Evolutionary conservation across 1,284 basidiomycete genomes (phyloP).

Genomic region (Microbotryum saponariae): DNA sequence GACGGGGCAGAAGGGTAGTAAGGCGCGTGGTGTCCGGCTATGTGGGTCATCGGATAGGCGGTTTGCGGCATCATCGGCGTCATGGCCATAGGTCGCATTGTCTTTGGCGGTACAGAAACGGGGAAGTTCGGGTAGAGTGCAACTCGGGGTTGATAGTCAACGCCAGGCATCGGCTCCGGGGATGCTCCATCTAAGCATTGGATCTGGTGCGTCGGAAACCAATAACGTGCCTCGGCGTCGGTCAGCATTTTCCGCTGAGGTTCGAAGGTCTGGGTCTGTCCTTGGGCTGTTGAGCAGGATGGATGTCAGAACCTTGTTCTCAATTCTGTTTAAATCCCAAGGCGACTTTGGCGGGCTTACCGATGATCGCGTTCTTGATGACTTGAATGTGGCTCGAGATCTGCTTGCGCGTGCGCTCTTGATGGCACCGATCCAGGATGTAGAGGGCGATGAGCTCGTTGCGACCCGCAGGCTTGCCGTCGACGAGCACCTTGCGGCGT

Average conservation of each 20-base stretch:
- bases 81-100: constrained; percentile 1
- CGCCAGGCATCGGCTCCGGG: not conserved
- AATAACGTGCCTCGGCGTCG: not conserved
- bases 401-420: constrained; percentile 41
- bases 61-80: not conserved
- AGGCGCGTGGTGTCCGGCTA: not conserved
- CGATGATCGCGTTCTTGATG: constrained; percentile 41
- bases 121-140: constrained; percentile 27
- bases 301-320: not conserved
- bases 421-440: constrained; percentile 45
- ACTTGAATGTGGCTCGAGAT: constrained; percentile 44
- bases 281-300: not conserved
- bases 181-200: not conserved
- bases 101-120: constrained; percentile 31
- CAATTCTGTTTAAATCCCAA: not conserved
- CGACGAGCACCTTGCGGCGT: constrained; percentile 46
- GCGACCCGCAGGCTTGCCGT: constrained; percentile 47
- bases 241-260: not conserved
- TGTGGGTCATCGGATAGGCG: not conserved
- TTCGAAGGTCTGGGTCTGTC: not conserved
- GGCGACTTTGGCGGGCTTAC: constrained; percentile 28
- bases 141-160: too few species aligned
- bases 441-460: constrained; percentile 50
- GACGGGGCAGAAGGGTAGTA: not conserved
- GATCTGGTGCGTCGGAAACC: constrained; percentile 2